Base-by-base conservation (phyloP, 495 filamentous ascomycete species). In the Aspergillus asperescens region DNA sequence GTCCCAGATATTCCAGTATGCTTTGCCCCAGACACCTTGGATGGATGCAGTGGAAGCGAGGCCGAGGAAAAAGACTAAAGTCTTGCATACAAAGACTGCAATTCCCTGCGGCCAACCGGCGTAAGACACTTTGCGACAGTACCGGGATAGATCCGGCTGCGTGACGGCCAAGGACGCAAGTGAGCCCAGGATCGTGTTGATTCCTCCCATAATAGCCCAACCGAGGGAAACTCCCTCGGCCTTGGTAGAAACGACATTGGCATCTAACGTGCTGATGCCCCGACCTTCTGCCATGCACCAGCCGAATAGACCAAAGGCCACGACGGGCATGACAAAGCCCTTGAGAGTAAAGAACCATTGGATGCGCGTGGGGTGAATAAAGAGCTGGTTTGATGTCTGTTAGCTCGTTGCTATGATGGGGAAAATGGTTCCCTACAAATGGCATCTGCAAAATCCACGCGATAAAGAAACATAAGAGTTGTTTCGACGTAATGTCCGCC, bases 1-100 rank as follows among this genome's bases (percentile, higher is more conserved):
- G 35, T 55, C 52, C 52, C 50, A 54, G 29, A 54, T 54, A 40
- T 54, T 54, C 50, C 48, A 50, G 25, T 50, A 50, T 19, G 48
- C 48, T 19, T n/a, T 41, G 13, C 48, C 48, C 48, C 48, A 50
- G 18, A 24, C 39, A 24, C 40, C 40, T 28, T 44, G 49, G n/a
- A 37, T 52, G 13, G 25, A 25, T 1, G 39, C 39, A 2, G 49
- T 37, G 0, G 38, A 34, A 13, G 49, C 49, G 3, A 52, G 20
- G 3, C 49, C 49, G 3, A 52, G 29, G 18, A 52, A 52, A 6
- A 43, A 43, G 5, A 43, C 40, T 1, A 35, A 15, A 7, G 35
- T 28, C 5, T 44, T 43, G 8, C 18, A 37, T 1, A 37, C 18
- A 12, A 43, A 43, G 7, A 52, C 40, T 0, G 40, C 40, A 1